phyloP scores from a whole-genome alignment of 2,329 filamentous ascomycete species.

The Metarhizium robertsii region DNA sequence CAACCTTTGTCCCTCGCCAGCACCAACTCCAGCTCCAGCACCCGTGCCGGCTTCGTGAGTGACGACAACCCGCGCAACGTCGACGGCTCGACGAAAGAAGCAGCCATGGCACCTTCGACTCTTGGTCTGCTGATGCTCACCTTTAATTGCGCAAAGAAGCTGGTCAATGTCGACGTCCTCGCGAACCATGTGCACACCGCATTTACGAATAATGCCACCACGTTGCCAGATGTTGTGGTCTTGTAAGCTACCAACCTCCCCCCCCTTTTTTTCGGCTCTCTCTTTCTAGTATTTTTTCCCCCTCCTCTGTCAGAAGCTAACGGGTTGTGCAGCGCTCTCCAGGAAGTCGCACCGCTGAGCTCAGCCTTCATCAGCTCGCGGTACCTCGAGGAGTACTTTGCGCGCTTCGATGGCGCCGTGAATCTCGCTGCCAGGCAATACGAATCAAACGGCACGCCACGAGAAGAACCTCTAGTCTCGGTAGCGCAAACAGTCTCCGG shows the following conservation, averaged over 20 bases:
- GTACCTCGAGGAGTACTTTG: conserved; percentile 67
- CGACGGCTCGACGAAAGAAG: not conserved
- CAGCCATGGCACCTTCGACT: conserved; percentile 30
- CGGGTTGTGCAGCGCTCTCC: conserved; percentile 52
- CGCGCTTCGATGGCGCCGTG: conserved; percentile 61
- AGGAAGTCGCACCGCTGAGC: conserved; percentile 81
- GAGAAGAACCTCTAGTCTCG: conserved; percentile 8
- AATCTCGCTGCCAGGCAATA: conserved; percentile 51
- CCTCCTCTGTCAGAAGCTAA: not conserved
- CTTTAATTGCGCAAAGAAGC: conserved; percentile 75
- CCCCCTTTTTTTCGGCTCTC: not conserved
- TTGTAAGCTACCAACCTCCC: conserved; percentile 30
- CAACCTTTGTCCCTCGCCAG: not conserved
- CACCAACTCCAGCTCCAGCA: not conserved
- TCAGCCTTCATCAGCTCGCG: conserved; percentile 80
- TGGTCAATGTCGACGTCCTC: conserved; percentile 62
- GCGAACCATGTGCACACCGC: conserved; percentile 57
- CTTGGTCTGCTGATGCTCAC: conserved; percentile 72
- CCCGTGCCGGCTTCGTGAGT: not conserved
- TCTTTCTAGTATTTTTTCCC: not conserved
- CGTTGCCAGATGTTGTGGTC: conserved; percentile 45
- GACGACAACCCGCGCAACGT: conserved; percentile 2
- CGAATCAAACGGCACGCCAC: conserved; percentile 11
- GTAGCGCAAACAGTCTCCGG: conserved; percentile 4
- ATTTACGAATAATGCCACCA: conserved; percentile 39